Evolutionary conservation across 1,139 yeast species (phyloP).

Genomic region (Hyphopichia khmerensis): DNA sequence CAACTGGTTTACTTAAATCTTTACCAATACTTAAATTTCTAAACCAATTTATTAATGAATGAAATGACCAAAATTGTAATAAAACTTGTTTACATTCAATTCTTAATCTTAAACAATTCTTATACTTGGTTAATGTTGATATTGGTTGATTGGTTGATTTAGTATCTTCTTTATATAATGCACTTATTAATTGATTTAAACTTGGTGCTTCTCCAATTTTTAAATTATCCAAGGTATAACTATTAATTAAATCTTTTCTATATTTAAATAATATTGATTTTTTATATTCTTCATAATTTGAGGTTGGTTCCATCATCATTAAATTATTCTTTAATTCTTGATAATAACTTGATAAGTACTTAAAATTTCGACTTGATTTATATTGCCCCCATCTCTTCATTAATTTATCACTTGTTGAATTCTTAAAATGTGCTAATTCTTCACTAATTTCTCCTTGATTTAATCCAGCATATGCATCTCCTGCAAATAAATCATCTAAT

Average conservation of each 20-base stretch:
- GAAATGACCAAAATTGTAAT: conserved; percentile 45
- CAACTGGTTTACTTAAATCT: conserved; percentile 38
- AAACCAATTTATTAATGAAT: conserved; percentile 41
- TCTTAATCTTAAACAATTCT: conserved; percentile 38
- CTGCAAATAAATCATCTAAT: conserved; percentile 17
- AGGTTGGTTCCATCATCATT: conserved; percentile 39
- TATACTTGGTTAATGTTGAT: conserved; percentile 33
- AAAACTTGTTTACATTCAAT: conserved; percentile 41
- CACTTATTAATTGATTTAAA: conserved; percentile 25
- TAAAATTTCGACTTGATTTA: conserved; percentile 13
- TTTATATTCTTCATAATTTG: conserved; percentile 12
- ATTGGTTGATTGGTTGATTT: conserved; percentile 10
- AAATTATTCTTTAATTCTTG: conserved; percentile 25
- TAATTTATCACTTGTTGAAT: conserved; percentile 15
- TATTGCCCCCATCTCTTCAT: conserved; percentile 14
- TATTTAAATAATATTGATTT: not conserved
- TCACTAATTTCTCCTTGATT: conserved; percentile 10
- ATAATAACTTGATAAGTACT: conserved; percentile 18
- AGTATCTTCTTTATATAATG: conserved; percentile 26
- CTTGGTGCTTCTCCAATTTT: conserved; percentile 42
- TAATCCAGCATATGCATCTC: conserved; percentile 28
- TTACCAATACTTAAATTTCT: conserved; percentile 33
- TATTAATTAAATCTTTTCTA: conserved; percentile 24
- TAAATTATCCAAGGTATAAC: conserved; percentile 32
- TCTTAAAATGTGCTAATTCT: conserved; percentile 10